These are phyloP conservation scores for Hypoxylon lenormandii DNA, from an alignment of 495 filamentous ascomycete species.

Conservation along the genomic window DNA sequence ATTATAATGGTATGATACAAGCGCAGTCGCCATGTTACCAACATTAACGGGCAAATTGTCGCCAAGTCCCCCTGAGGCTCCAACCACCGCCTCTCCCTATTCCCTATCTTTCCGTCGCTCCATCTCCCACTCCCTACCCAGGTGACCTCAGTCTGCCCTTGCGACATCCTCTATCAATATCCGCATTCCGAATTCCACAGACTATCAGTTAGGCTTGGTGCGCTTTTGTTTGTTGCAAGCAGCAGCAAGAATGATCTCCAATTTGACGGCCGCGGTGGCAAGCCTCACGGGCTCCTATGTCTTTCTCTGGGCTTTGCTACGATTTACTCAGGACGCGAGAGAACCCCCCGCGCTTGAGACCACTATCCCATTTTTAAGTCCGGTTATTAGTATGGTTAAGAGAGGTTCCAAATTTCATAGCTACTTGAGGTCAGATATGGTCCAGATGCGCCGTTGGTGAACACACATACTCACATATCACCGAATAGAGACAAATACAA, in stretches of 20 bases:
- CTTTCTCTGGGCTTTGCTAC: conserved; percentile 6
- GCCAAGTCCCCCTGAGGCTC: too few species aligned
- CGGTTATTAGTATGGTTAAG: not conserved
- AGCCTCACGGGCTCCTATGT: conserved; percentile 3
- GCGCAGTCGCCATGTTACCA: too few species aligned
- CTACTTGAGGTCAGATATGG: not conserved
- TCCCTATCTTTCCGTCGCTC: too few species aligned
- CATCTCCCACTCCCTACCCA: too few species aligned
- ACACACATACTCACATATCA: not conserved
- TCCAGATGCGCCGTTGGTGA: not conserved
- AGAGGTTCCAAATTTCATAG: not conserved
- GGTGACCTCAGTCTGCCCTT: too few species aligned
- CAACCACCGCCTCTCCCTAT: too few species aligned
- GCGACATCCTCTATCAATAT: too few species aligned
- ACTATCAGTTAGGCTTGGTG: not conserved
- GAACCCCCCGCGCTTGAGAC: conserved; percentile 13
- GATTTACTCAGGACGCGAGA: conserved; percentile 15
- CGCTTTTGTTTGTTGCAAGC: not conserved
- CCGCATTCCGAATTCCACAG: not conserved
- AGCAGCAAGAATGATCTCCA: conserved; percentile 5
- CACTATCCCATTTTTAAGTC: conserved; percentile 9
- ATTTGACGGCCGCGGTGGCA: not conserved
- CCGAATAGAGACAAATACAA: conserved; percentile 38
- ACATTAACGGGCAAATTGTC: too few species aligned
- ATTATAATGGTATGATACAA: too few species aligned